Evolutionary conservation across 495 filamentous ascomycete species (phyloP).

Genomic region (Aspergillus conjunctus): DNA sequence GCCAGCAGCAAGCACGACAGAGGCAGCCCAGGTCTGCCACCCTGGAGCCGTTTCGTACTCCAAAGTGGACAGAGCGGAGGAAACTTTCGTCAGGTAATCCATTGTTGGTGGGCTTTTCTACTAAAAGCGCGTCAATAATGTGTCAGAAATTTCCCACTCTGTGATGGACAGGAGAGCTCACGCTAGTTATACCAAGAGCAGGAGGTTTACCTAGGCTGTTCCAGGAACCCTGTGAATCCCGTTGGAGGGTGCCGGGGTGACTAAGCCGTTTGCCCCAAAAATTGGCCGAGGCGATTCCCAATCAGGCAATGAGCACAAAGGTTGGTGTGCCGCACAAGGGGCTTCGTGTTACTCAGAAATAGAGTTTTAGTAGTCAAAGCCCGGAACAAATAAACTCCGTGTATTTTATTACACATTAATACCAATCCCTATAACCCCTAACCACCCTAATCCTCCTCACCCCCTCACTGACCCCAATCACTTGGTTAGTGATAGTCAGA

Average conservation of each 20-base stretch:
- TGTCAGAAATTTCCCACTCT: no score
- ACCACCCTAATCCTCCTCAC: no score
- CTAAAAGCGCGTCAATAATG: background rate
- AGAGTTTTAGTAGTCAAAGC: no score
- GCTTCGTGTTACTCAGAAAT: no score
- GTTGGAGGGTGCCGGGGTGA: background rate
- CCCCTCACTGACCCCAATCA: no score
- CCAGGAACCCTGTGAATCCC: background rate
- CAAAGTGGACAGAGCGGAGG: conserved; percentile 40
- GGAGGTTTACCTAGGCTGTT: background rate
- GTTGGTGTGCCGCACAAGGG: background rate
- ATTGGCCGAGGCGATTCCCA: background rate
- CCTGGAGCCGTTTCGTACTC: conserved; percentile 40
- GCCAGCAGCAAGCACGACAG: conserved; percentile 54
- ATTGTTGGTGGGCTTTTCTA: conserved; percentile 26
- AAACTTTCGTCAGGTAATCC: conserved; percentile 41
- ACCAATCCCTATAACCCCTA: no score
- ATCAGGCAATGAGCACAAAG: background rate
- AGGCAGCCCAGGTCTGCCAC: conserved; percentile 40
- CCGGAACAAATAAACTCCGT: no score
- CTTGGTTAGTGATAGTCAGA: no score
- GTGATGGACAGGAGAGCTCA: background rate
- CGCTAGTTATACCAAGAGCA: background rate
- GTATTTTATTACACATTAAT: no score
- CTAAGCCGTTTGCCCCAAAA: conserved; percentile 1